Evolutionary conservation across 2,329 filamentous ascomycete genomes (phyloP), one percentile per base, ranked within the genome.

Genomic region (Calonectria pteridis): DNA sequence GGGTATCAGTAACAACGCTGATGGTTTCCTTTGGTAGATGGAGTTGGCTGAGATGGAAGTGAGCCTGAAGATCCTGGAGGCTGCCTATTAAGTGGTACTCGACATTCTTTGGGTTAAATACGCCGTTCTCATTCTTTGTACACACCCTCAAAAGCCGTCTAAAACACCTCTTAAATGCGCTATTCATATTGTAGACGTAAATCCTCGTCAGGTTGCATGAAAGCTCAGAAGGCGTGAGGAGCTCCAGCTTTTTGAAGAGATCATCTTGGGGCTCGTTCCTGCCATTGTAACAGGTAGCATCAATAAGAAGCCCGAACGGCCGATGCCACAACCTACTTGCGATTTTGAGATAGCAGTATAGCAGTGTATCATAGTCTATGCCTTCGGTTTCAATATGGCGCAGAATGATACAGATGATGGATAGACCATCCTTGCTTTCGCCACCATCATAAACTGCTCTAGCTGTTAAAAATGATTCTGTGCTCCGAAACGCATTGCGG

Each of bases 171-270:
- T 90, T 89, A 82, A 93, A 93, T 14, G 91, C 89, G 79, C 90
- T 93, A 78, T 94, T 94, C 92, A 94, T 94, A 80, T 94, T 94
- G 83, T 94, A 94, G 20, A 94, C 87, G 76, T 94, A 94, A 50
- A 93, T 87, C 46, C 91, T 87, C 1, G 89, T 86, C 5, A 94
- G 84, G 73, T 92, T 90, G 66, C 87, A 87, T 2, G 89, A 87
- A 55, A 94, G 82, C 77, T 94, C 92, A 0, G 87, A 87, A 0
- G 92, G 92, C 4, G 90, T 91, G 4, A 94, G 86, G 14, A 89
- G 84, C 78, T 93, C 91, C 11, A 93, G 84, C 77, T 89, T 92
- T 67, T 89, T 90, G 78, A 93, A 92, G 2, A 94, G 83, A 23
- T 92, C 90, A 79, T 94, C 92, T 74, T 90, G 90, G 16, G 91